phyloP scores from a whole-genome alignment of 2,329 filamentous ascomycete genomes.

The Sordariomycetes sp. region DNA sequence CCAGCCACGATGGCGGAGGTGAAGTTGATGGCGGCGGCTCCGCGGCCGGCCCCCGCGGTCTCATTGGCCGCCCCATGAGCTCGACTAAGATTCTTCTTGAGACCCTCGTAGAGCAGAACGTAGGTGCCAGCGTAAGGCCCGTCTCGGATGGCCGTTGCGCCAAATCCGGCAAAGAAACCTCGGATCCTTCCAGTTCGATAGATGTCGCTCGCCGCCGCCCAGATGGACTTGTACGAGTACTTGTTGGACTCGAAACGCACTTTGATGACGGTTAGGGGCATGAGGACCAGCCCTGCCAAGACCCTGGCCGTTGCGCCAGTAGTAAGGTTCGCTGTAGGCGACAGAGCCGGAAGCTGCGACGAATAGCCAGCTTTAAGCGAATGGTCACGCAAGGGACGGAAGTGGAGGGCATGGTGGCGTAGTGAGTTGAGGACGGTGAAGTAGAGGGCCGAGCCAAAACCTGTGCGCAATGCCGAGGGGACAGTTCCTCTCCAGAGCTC shows the following conservation, averaged over 20 bases:
- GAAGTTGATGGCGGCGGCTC: conserved; percentile 56
- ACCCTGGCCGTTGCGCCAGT: conserved; percentile 77
- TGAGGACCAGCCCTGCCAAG: conserved; percentile 78
- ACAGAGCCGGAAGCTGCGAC: conserved; percentile 68
- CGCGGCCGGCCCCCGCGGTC: background rate
- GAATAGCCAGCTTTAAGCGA: conserved; percentile 25
- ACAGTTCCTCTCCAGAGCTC: conserved; percentile 86
- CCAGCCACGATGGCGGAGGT: conserved; percentile 69
- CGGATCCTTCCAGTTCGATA: conserved; percentile 56
- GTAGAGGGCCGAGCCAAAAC: conserved; percentile 86
- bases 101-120: conserved; percentile 83
- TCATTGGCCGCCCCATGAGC: conserved; percentile 1
- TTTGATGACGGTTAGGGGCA: conserved; percentile 94
- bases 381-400: conserved; percentile 11
- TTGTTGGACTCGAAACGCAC: conserved; percentile 86
- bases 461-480: conserved; percentile 85
- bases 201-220: conserved; percentile 63
- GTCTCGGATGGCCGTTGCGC: conserved; percentile 83
- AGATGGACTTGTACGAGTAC: conserved; percentile 70
- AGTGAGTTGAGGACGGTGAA: conserved; percentile 80
- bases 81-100: conserved; percentile 48
- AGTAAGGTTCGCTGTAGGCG: conserved; percentile 70
- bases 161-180: conserved; percentile 89
- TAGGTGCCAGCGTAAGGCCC: conserved; percentile 96
- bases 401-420: conserved; percentile 44